Conservation (phyloP, 768 basidiomycete genomes). For the Leccinum fibrillosum region DNA sequence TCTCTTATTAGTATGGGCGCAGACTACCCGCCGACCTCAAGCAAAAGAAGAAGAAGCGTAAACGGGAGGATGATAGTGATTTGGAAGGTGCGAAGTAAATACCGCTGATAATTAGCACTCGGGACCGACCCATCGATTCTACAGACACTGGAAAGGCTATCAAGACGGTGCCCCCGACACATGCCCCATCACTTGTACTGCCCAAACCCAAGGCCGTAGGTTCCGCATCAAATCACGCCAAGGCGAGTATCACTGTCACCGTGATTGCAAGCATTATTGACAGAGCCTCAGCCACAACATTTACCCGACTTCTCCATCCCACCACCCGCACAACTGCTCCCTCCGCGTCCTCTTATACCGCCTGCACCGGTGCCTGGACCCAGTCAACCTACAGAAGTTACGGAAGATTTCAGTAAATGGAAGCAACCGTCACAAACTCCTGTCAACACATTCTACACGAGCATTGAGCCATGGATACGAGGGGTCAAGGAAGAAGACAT, state of each 20-base stretch:
- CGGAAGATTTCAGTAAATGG: constrained; percentile 83
- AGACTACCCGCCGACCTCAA: constrained; percentile 51
- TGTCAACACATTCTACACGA: constrained; percentile 79
- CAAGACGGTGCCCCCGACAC: constrained; percentile 57
- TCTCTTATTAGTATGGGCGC: neutral
- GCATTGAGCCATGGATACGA: constrained; percentile 87
- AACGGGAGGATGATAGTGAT: constrained; percentile 76
- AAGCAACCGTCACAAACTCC: constrained; percentile 72
- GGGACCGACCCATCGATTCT: constrained; percentile 7
- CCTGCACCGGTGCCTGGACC: constrained; percentile 73
- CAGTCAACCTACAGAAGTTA: constrained; percentile 78
- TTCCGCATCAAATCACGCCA: constrained; percentile 42
- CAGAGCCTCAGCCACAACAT: constrained; percentile 21
- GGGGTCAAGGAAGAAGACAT: constrained; percentile 93
- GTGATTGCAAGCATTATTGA: constrained; percentile 9
- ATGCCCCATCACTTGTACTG: constrained; percentile 36
- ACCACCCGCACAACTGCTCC: constrained; percentile 45
- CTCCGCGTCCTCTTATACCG: constrained; percentile 59
- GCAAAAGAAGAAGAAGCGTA: constrained; percentile 86
- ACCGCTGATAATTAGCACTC: neutral
- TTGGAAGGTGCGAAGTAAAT: constrained; percentile 50
- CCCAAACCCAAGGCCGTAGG: constrained; percentile 57
- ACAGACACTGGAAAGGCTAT: constrained; percentile 51
- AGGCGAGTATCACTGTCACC: constrained; percentile 38
- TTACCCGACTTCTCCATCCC: constrained; percentile 67